Evolutionary conservation across 2,329 filamentous ascomycete species (phyloP).

Genomic region (Colletotrichum sp.): DNA sequence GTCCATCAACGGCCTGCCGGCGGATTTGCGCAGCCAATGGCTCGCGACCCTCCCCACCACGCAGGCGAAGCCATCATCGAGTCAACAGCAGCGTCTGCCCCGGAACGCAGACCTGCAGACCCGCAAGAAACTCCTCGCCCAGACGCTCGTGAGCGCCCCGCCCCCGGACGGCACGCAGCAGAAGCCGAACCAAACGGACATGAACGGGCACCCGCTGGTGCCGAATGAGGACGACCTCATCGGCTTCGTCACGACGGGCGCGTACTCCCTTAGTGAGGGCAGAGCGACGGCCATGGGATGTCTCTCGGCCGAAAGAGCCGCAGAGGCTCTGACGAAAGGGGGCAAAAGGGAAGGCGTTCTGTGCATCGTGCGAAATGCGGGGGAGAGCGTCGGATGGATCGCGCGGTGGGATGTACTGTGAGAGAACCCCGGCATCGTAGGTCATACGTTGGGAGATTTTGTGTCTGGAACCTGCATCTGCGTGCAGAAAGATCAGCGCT

Average conservation of each 20-base stretch:
- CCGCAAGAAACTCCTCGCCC: slow-evolving; percentile 50
- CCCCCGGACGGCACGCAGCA: slow-evolving; percentile 35
- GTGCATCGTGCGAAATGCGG: slow-evolving; percentile 84
- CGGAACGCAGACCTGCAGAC: slow-evolving; percentile 35
- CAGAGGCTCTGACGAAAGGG: slow-evolving; percentile 39
- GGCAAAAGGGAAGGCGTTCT: slow-evolving; percentile 49
- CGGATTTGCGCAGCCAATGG: slow-evolving; percentile 72
- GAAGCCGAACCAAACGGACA: slow-evolving; percentile 38
- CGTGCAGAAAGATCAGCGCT: background rate
- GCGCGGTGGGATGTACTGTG: slow-evolving; percentile 76
- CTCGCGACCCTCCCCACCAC: slow-evolving; percentile 56
- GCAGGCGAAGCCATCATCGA: slow-evolving; percentile 13
- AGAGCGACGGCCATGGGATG: slow-evolving; percentile 78
- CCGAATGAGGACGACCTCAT: slow-evolving; percentile 79
- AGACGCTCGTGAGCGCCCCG: slow-evolving; percentile 47
- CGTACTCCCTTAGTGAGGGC: slow-evolving; percentile 80
- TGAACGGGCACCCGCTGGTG: slow-evolving; percentile 67
- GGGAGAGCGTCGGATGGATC: slow-evolving; percentile 79
- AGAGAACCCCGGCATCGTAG: background rate
- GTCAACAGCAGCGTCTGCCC: slow-evolving; percentile 27
- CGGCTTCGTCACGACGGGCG: slow-evolving; percentile 88
- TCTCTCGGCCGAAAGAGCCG: slow-evolving; percentile 65
- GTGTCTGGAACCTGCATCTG: background rate
- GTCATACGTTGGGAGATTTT: background rate
- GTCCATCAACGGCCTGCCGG: slow-evolving; percentile 35